Base-by-base conservation (phyloP, 805 yeast species). In the Schwanniomyces vanrijiae region DNA sequence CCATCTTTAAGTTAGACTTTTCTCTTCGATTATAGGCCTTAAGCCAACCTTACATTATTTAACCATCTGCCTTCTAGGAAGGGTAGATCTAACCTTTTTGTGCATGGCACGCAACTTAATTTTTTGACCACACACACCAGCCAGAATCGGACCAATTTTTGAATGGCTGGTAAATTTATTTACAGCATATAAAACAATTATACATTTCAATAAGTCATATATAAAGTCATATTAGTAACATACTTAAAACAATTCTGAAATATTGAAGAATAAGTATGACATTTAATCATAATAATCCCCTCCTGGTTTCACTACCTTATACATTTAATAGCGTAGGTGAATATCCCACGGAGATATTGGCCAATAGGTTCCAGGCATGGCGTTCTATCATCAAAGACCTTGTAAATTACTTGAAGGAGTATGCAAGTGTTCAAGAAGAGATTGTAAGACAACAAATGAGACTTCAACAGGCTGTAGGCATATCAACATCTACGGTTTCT, bases 311-410 rank as follows among this genome's bases (percentile, higher is more conserved):
- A 16, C 62, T 73, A 38, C 77, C 77, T 22, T 65, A 67, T 55
- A 60, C 60, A 34, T 73, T 72, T 51, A 50, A 52, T 40, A 45
- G 54, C 14, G 64, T 59, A n/a, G 55, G 59, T 24, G 77, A 73
- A 40, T 71, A 57, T 48, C 98, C 98, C 9, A 90, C 97, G 1
- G 97, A 91, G 48, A 80, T 88, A 5, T 72, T 92, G 49, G 94
- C 96, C 2, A 77, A 81, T 24, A 75, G 98, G 52, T 91, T 92
- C 64, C 77, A 83, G 42, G 86, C 95, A 2, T 92, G 97, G 97
- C 75, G 96, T 48, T 77, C 80, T 35, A 81, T 91, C 46, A 83
- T 90, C 47, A 82, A 83, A 51, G 85, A 92, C 29, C 68, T 92
- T 46, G 76, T 88, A 18, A 80, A 77, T 40, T 92, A 92, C 60